phyloP scores from a whole-genome alignment of 179 eudicot species.

The Sideroxylon spinosum region DNA sequence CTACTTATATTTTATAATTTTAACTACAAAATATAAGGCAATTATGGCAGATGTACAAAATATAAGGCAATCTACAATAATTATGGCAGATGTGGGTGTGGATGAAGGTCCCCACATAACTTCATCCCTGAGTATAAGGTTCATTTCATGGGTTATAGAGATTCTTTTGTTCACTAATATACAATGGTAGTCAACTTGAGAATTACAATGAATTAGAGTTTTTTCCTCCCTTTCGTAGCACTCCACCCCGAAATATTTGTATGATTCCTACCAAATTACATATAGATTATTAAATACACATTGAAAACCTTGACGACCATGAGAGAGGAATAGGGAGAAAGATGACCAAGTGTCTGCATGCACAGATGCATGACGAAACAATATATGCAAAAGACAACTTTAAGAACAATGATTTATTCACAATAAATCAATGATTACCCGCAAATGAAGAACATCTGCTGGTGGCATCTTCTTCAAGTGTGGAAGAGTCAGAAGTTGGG shows the following conservation, averaged over 20 bases:
- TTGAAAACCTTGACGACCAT: neutral
- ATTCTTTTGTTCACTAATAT: neutral
- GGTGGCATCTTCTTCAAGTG: conserved; percentile 83
- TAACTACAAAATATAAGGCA: no score
- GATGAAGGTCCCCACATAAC: no score
- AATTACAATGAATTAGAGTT: neutral
- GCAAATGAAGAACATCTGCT: conserved; percentile 86
- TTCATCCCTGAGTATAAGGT: no score
- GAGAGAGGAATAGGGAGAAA: neutral
- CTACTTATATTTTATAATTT: no score
- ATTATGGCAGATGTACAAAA: no score
- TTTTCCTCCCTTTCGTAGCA: neutral
- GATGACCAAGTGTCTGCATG: neutral
- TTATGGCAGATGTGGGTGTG: no score
- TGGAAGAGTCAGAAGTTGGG: conserved; percentile 85
- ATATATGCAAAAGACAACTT: neutral
- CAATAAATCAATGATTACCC: conserved; percentile 41
- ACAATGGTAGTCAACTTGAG: neutral
- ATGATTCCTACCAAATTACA: neutral
- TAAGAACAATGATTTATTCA: neutral
- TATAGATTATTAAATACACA: neutral
- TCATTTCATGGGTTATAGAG: no score
- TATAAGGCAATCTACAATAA: no score
- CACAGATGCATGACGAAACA: neutral
- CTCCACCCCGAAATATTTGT: neutral